Conservation (phyloP, 345 rosid species). For the Ceriops decandra region DNA sequence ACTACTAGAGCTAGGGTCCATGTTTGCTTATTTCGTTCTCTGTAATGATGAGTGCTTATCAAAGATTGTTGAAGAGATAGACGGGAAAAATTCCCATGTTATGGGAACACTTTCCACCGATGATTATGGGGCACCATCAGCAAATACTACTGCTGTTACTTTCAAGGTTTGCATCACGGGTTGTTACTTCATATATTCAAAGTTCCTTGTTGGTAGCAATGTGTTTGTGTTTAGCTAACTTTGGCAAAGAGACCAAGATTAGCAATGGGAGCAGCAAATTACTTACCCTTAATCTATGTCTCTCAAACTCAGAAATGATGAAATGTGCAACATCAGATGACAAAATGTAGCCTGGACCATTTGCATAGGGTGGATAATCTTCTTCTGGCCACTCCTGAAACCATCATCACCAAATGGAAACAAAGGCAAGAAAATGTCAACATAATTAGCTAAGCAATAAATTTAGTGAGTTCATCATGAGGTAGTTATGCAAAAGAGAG, state of each 20-base stretch:
- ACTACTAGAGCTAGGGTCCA: no score
- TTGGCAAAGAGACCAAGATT: not conserved
- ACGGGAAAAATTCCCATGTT: no score
- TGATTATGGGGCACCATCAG: no score
- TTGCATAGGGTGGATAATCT: slow-evolving; percentile 93
- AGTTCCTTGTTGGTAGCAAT: not conserved
- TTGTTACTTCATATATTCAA: not conserved
- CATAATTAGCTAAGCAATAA: not conserved
- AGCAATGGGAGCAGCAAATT: not conserved
- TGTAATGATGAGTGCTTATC: no score
- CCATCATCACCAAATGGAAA: slow-evolving; percentile 17
- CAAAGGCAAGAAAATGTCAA: slow-evolving; percentile 1
- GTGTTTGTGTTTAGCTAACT: not conserved
- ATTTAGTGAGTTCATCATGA: not conserved
- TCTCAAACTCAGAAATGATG: slow-evolving; percentile 74
- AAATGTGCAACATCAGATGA: slow-evolving; percentile 71
- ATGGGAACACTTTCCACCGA: no score
- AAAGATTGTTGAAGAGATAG: no score
- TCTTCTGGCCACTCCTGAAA: slow-evolving; percentile 95
- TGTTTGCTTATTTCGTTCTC: no score
- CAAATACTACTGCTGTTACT: no score
- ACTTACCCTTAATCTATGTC: slow-evolving; percentile 64
- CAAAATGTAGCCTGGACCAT: slow-evolving; percentile 87
- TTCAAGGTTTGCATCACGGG: no score
- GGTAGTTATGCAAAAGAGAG: not conserved